Evolutionary conservation across 257 asterid species (phyloP).

Genomic region (Catharanthus roseus): DNA sequence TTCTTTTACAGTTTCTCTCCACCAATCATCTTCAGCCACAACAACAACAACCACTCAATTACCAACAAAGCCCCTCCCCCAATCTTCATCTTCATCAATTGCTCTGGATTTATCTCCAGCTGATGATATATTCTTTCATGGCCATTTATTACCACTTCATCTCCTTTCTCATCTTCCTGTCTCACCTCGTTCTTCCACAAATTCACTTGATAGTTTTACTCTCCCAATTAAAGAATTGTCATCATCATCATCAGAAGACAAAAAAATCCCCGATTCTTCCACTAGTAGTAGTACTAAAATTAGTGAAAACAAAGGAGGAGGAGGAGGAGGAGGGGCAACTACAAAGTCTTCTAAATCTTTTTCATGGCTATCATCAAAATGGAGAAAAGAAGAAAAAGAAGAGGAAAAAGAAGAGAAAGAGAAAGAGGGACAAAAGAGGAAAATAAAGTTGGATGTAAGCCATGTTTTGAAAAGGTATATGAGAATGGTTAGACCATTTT

Average conservation of each 20-base stretch:
- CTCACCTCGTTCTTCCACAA: conserved; percentile 69
- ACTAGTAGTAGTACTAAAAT: too few species aligned
- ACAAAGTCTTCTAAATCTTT: conserved; percentile 47
- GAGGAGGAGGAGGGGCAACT: too few species aligned
- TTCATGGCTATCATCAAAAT: conserved; percentile 46
- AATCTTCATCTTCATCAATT: conserved; percentile 26
- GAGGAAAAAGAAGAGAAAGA: conserved; percentile 20
- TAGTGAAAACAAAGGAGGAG: too few species aligned
- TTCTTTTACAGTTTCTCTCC: conserved; percentile 78
- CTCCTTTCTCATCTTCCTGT: conserved; percentile 59
- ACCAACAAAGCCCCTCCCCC: too few species aligned
- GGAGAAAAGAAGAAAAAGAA: conserved; percentile 36
- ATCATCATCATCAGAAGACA: conserved; percentile 6
- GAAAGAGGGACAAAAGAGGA: conserved; percentile 37
- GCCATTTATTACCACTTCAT: conserved; percentile 92
- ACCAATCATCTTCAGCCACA: conserved; percentile 14
- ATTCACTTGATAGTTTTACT: conserved; percentile 54
- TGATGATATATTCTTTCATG: conserved; percentile 86
- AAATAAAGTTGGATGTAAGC: conserved; percentile 41
- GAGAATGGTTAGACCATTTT: conserved; percentile 54
- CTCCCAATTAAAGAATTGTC: conserved; percentile 50
- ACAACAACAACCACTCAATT: too few species aligned
- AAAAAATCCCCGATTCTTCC: conserved; percentile 2
- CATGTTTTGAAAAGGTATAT: conserved; percentile 51
- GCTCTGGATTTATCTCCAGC: conserved; percentile 90